Percentiles rank a stretch among this genome's conserved stretches.
Conservation (phyloP, 139 green algal species). For the Parachlorella kessleri region DNA sequence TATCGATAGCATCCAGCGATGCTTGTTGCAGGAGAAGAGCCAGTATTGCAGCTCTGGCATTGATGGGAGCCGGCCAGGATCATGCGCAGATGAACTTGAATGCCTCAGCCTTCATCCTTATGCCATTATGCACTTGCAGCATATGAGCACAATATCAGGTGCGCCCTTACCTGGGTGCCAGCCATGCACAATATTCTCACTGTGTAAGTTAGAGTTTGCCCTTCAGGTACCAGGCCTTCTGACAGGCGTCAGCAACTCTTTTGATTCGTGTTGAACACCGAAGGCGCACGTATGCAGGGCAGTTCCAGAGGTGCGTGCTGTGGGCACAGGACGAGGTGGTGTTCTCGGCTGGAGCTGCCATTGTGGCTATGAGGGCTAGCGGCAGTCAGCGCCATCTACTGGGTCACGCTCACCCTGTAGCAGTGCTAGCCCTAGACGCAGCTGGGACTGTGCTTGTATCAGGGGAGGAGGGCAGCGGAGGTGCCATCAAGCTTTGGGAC, state of each 20-base stretch:
- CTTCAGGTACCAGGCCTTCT: too few relatives aligned
- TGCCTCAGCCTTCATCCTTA: slow-evolving; percentile 16
- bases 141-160: slow-evolving; percentile 50
- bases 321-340: slow-evolving; percentile 49
- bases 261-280: too few relatives aligned
- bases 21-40: too few relatives aligned
- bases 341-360: slow-evolving; percentile 53
- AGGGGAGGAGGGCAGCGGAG: slow-evolving; percentile 70
- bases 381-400: slow-evolving; percentile 62
- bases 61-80: too few relatives aligned
- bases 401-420: slow-evolving; percentile 63
- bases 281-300: too few relatives aligned
- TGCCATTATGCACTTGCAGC: slow-evolving; percentile 49
- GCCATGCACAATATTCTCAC: too few relatives aligned
- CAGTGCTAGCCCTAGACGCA: slow-evolving; percentile 54
- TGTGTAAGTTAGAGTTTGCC: too few relatives aligned
- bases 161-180: slow-evolving; percentile 6
- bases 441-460: slow-evolving; percentile 62
- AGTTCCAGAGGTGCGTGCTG: too few relatives aligned
- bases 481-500: slow-evolving; percentile 77
- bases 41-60: too few relatives aligned
- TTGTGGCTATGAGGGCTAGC: slow-evolving; percentile 52
- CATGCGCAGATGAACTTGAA: too few relatives aligned
- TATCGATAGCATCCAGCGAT: too few relatives aligned
- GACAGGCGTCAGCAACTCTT: too few relatives aligned